These are phyloP conservation scores for Saturnispora ahearnii DNA, from an alignment of 805 yeast genomes.

Conservation along the genomic window DNA sequence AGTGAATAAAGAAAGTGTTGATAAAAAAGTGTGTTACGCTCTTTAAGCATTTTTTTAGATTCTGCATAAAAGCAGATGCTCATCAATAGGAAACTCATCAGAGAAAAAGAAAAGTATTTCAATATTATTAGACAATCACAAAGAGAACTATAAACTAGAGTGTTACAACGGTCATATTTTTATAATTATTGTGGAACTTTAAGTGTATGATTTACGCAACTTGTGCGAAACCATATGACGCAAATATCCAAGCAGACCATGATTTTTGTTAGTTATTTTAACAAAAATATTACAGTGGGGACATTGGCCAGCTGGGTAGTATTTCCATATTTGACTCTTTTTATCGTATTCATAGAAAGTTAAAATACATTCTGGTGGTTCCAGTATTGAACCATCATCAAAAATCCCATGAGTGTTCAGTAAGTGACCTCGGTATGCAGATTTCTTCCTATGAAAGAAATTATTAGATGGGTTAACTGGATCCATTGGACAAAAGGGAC, in stretches of 20 bases:
- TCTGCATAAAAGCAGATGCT: too few species aligned
- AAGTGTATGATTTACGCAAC: neutral
- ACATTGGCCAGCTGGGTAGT: conserved; percentile 8
- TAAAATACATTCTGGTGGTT: conserved; percentile 3
- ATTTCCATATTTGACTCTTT: conserved; percentile 5
- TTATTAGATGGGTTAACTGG: conserved; percentile 4
- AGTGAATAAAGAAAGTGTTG: too few species aligned
- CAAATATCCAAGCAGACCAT: conserved; percentile 12
- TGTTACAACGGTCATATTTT: too few species aligned
- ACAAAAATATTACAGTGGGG: conserved; percentile 4
- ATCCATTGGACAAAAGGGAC: conserved; percentile 8
- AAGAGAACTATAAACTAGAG: too few species aligned
- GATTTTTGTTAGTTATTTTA: conserved; percentile 11
- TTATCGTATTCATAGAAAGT: conserved; percentile 10
- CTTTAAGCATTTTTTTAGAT: too few species aligned
- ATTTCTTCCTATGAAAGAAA: conserved; percentile 13
- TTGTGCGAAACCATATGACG: conserved; percentile 10
- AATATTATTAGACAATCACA: too few species aligned
- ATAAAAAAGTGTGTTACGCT: too few species aligned
- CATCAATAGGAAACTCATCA: too few species aligned
- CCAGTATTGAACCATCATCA: conserved; percentile 8
- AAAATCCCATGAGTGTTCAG: conserved; percentile 15
- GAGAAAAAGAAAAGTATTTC: too few species aligned
- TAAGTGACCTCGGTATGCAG: conserved; percentile 14
- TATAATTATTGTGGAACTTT: neutral